Conservation (phyloP, 352 stramenopile genomes). For the Globisporangium polare region DNA sequence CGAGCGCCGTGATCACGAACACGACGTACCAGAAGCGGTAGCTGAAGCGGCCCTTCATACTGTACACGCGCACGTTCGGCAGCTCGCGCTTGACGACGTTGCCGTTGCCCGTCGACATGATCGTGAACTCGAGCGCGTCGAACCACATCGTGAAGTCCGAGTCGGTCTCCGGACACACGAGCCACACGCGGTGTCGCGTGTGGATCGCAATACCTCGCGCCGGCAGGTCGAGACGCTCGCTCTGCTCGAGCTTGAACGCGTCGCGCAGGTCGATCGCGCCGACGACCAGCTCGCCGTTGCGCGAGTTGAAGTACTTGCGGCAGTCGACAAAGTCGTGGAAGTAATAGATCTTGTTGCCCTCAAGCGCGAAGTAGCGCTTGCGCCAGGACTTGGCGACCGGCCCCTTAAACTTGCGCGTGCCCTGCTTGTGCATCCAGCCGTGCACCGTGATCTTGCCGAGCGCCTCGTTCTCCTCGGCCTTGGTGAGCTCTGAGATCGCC, state of each 20-base stretch:
- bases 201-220: slow-evolving; percentile 68
- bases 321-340: slow-evolving; percentile 83
- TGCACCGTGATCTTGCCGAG: slow-evolving; percentile 71
- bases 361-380: slow-evolving; percentile 80
- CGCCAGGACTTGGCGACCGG: slow-evolving; percentile 78
- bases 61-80: slow-evolving; percentile 73
- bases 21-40: slow-evolving; percentile 75
- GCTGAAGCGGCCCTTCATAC: slow-evolving; percentile 68
- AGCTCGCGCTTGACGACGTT: slow-evolving; percentile 79
- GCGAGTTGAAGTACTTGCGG: slow-evolving; percentile 83
- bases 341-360: slow-evolving; percentile 85
- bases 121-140: slow-evolving; percentile 67
- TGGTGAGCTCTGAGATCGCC: slow-evolving; percentile 66
- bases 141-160: slow-evolving; percentile 83
- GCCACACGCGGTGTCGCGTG: slow-evolving; percentile 68
- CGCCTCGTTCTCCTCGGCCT: slow-evolving; percentile 37
- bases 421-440: slow-evolving; percentile 86
- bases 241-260: slow-evolving; percentile 78
- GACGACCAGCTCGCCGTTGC: slow-evolving; percentile 69
- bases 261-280: slow-evolving; percentile 72
- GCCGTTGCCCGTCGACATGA: slow-evolving; percentile 64
- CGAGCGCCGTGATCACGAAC: slow-evolving; percentile 60
- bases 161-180: slow-evolving; percentile 78
- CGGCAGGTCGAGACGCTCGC: slow-evolving; percentile 65
- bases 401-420: slow-evolving; percentile 75